These are phyloP conservation scores for Kwoniella shandongensis DNA, from an alignment of 768 basidiomycete genomes.

Conservation along the genomic window DNA sequence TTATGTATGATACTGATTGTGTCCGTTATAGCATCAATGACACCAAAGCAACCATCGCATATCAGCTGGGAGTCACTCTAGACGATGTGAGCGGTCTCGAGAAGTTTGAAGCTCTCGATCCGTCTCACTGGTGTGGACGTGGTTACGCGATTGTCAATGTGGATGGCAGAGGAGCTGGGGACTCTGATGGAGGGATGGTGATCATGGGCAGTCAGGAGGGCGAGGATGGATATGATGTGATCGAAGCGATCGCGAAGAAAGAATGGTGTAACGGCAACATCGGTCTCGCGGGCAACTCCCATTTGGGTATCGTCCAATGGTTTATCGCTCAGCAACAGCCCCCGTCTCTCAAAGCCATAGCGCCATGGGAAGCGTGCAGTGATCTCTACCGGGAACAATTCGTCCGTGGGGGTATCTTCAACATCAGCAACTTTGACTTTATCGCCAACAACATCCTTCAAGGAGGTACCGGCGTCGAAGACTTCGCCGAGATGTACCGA, in stretches of 20 bases:
- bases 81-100: too few relatives aligned
- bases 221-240: slow-evolving; percentile 2
- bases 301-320: slow-evolving; percentile 29
- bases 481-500: slow-evolving; percentile 24
- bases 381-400: slow-evolving; percentile 26
- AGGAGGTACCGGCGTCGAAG: slow-evolving; percentile 20
- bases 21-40: too few relatives aligned
- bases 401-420: slow-evolving; percentile 24
- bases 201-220: slow-evolving; percentile 12
- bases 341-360: slow-evolving; percentile 35
- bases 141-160: too few relatives aligned
- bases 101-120: too few relatives aligned
- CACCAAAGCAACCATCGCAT: too few relatives aligned
- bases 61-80: too few relatives aligned
- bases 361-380: slow-evolving; percentile 34
- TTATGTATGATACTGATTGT: too few relatives aligned
- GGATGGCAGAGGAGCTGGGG: slow-evolving; percentile 4
- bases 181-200: slow-evolving; percentile 9
- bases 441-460: slow-evolving; percentile 28
- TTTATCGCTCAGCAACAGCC: slow-evolving; percentile 28
- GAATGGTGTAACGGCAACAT: slow-evolving; percentile 33
- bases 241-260: slow-evolving; percentile 5
- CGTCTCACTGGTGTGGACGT: too few relatives aligned
- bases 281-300: slow-evolving; percentile 26
- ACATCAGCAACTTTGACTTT: slow-evolving; percentile 22